Percentiles rank a stretch among this genome's conserved stretches.
Evolutionary conservation across 2,329 filamentous ascomycete genomes (phyloP).

Genomic region (Aspergillus terreus): DNA sequence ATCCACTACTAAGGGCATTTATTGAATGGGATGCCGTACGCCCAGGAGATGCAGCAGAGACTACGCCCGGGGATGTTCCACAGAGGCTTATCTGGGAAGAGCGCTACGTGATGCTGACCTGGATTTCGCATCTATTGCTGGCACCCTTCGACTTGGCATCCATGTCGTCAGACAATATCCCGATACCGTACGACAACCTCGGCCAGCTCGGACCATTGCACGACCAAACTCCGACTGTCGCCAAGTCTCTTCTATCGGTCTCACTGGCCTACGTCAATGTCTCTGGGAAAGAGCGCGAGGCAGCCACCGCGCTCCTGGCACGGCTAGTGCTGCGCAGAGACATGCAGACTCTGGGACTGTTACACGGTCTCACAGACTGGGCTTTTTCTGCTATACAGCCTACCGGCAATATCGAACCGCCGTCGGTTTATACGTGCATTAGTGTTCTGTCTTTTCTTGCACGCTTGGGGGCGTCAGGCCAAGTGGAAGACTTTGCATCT

Average conservation of each 20-base stretch:
- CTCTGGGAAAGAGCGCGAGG: constrained; percentile 83
- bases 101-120: constrained; percentile 79
- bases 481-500: constrained; percentile 68
- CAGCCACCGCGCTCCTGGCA: constrained; percentile 78
- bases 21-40: constrained; percentile 52
- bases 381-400: constrained; percentile 59
- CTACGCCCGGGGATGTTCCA: constrained; percentile 15
- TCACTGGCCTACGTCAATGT: constrained; percentile 68
- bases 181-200: constrained; percentile 32
- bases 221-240: constrained; percentile 62
- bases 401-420: constrained; percentile 31
- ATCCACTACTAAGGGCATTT: constrained; percentile 71
- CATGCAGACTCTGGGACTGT: constrained; percentile 74
- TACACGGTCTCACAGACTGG: constrained; percentile 67
- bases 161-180: constrained; percentile 59
- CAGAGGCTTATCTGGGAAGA: constrained; percentile 73
- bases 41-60: constrained; percentile 10
- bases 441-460: constrained; percentile 77
- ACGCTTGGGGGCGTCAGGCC: constrained; percentile 66
- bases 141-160: constrained; percentile 88
- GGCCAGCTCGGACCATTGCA: constrained; percentile 46
- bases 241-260: constrained; percentile 66
- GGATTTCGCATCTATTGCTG: constrained; percentile 77
- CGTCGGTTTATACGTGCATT: constrained; percentile 69
- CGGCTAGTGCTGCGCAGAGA: constrained; percentile 78